phyloP scores from a whole-genome alignment of 73 alveolate genomes.

The Paramecium sonneborni region DNA sequence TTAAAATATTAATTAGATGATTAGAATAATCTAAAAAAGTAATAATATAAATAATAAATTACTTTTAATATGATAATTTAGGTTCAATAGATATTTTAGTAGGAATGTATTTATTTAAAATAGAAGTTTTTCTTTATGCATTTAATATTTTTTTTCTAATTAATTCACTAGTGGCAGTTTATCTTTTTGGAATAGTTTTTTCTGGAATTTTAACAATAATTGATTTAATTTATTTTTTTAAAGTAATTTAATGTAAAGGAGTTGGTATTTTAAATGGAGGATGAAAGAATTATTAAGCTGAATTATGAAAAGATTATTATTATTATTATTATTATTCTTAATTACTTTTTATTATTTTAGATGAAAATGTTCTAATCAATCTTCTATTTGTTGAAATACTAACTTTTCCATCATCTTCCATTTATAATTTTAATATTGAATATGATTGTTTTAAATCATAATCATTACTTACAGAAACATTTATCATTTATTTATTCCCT shows the following conservation, averaged over 20 bases:
- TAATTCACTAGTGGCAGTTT: slow-evolving; percentile 11
- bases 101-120: neutral
- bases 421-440: slow-evolving; percentile 13
- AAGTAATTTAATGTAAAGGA: slow-evolving; percentile 19
- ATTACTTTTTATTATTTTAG: neutral
- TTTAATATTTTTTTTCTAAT: slow-evolving; percentile 16
- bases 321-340: neutral
- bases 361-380: neutral
- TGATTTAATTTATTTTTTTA: neutral
- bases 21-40: too few species aligned
- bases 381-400: slow-evolving; percentile 27
- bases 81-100: neutral
- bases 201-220: slow-evolving; percentile 14
- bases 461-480: slow-evolving; percentile 19
- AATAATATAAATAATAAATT: too few species aligned
- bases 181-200: neutral
- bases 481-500: neutral
- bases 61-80: neutral
- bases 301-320: neutral
- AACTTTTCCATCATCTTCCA: slow-evolving; percentile 45
- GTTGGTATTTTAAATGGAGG: neutral
- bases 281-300: neutral
- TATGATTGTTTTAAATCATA: slow-evolving; percentile 13
- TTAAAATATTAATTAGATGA: too few species aligned
- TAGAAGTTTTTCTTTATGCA: neutral